Percentiles rank a stretch among this genome's conserved stretches.
These are phyloP conservation scores for Mediolabrus comicus DNA, from an alignment of 108 stramenopile species.

Conservation along the genomic window DNA sequence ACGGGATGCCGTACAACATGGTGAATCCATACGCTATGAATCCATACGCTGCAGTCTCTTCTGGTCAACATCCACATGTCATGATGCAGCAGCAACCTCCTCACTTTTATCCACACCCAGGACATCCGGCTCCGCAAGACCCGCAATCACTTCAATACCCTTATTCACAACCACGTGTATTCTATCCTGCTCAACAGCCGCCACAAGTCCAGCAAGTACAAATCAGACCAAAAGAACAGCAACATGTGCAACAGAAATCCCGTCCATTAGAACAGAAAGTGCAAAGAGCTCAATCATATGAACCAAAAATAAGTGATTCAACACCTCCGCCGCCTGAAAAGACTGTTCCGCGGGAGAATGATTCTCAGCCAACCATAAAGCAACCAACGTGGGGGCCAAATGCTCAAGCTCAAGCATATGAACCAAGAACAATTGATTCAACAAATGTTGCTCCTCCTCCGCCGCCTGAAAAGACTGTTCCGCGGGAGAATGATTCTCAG, in stretches of 20 bases:
- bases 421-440: background rate
- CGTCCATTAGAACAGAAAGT: too few species aligned
- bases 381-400: constrained; percentile 18
- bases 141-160: background rate
- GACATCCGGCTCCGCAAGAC: background rate
- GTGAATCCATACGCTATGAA: background rate
- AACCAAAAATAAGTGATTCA: constrained; percentile 1
- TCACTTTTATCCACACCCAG: background rate
- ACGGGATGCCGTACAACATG: background rate
- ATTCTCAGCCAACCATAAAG: background rate
- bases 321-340: background rate
- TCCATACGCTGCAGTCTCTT: background rate
- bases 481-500: constrained; percentile 1
- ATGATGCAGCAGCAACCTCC: background rate
- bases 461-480: background rate
- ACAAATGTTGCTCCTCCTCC: background rate
- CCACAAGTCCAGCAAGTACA: constrained; percentile 4
- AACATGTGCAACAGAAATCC: too few species aligned
- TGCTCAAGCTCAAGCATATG: background rate
- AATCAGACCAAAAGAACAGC: background rate
- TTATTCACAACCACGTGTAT: constrained; percentile 7
- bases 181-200: constrained; percentile 11
- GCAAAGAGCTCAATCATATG: background rate
- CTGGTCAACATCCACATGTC: background rate
- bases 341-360: background rate